These are phyloP conservation scores for Prunus persica DNA, from an alignment of 306 rosid species.

Conservation along the genomic window DNA sequence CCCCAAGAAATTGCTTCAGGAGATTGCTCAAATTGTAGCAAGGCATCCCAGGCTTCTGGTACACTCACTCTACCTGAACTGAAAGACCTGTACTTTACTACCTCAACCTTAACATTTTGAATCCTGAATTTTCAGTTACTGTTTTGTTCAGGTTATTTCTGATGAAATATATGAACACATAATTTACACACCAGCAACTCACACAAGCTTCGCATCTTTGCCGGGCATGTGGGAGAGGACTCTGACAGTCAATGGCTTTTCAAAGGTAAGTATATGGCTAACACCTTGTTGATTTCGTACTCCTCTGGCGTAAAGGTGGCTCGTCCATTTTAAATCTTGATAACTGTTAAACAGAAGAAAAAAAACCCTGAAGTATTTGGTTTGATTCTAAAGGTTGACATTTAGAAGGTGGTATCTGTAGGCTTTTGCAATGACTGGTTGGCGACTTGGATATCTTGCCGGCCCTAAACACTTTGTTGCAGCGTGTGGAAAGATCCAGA, in stretches of 20 bases:
- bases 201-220: conserved; percentile 93
- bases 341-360: background rate
- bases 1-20: conserved; percentile 79
- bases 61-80: conserved; percentile 19
- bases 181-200: conserved; percentile 88
- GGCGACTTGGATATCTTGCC: conserved; percentile 96
- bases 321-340: background rate
- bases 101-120: conserved; percentile 6
- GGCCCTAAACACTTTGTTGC: conserved; percentile 89
- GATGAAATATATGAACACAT: conserved; percentile 97
- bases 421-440: conserved; percentile 99
- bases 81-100: conserved; percentile 14
- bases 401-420: conserved; percentile 31
- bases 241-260: conserved; percentile 89
- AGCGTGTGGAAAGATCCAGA: conserved; percentile 85
- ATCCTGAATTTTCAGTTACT: conserved; percentile 17
- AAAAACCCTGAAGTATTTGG: background rate
- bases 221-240: conserved; percentile 98
- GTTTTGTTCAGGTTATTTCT: conserved; percentile 63
- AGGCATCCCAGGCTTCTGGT: conserved; percentile 98
- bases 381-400: conserved; percentile 25
- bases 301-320: background rate
- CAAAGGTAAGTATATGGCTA: conserved; percentile 54
- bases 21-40: conserved; percentile 82
- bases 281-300: background rate